phyloP scores from a whole-genome alignment of 768 basidiomycete genomes.

The Gymnopilus dilepis region DNA sequence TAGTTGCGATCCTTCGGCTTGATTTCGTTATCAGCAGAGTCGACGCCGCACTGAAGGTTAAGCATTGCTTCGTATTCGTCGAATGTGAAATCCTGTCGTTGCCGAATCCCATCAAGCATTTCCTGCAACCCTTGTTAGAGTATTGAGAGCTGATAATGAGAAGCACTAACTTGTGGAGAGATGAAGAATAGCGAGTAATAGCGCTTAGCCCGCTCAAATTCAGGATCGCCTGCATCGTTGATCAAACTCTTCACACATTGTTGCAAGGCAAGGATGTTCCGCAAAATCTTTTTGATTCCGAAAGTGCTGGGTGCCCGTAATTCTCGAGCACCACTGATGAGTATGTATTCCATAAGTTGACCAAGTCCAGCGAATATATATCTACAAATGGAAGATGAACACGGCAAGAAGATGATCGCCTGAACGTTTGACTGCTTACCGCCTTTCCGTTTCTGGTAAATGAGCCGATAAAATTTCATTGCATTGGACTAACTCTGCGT shows the following conservation, averaged over 20 bases:
- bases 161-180: slow-evolving; percentile 68
- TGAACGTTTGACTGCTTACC: slow-evolving; percentile 49
- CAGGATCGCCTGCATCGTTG: slow-evolving; percentile 60
- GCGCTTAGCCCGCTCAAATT: slow-evolving; percentile 75
- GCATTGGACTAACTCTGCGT: slow-evolving; percentile 74
- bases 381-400: slow-evolving; percentile 42
- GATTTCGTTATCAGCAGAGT: slow-evolving; percentile 57
- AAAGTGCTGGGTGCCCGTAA: slow-evolving; percentile 72
- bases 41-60: slow-evolving; percentile 86
- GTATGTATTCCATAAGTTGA: slow-evolving; percentile 80
- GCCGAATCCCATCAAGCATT: slow-evolving; percentile 75
- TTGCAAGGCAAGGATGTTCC: slow-evolving; percentile 90
- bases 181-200: slow-evolving; percentile 83
- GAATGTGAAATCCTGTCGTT: slow-evolving; percentile 73
- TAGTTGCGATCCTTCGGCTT: slow-evolving; percentile 74
- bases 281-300: slow-evolving; percentile 85
- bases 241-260: slow-evolving; percentile 86
- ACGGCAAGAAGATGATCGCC: background rate
- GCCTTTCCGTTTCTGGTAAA: slow-evolving; percentile 66
- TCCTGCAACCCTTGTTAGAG: slow-evolving; percentile 48
- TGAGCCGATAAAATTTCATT: slow-evolving; percentile 71
- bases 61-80: slow-evolving; percentile 95
- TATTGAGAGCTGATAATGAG: background rate
- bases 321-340: slow-evolving; percentile 76
- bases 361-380: slow-evolving; percentile 90